A percentile compares a stretch with the other conserved stretches of the same genome.
These are phyloP conservation scores for Cryphonectria radicalis DNA, from an alignment of 2,329 filamentous ascomycete genomes.

Conservation along the genomic window DNA sequence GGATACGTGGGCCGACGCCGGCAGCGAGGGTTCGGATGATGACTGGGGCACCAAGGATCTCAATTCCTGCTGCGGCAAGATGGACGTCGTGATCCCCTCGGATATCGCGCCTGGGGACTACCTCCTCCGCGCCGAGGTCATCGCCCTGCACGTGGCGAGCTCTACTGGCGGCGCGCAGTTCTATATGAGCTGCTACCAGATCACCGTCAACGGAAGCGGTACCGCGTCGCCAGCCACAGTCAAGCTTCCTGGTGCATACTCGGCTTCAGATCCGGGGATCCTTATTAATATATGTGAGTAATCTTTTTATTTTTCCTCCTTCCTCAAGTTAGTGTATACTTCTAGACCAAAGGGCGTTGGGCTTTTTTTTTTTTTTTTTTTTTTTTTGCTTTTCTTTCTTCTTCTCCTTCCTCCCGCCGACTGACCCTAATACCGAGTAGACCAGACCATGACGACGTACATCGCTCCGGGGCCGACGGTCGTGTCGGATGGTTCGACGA, in stretches of 20 bases:
- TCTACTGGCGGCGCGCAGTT: conserved; percentile 41
- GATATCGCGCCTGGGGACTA: conserved; percentile 44
- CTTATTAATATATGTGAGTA: conserved; percentile 48
- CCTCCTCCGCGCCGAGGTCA: conserved; percentile 53
- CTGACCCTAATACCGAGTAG: neutral
- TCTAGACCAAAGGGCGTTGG: neutral
- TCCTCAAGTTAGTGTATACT: neutral
- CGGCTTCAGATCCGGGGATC: conserved; percentile 49
- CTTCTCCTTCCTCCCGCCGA: too few species aligned
- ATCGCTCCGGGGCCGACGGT: conserved; percentile 50
- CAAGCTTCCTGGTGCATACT: conserved; percentile 50
- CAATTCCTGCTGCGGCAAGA: conserved; percentile 46
- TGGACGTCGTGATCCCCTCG: conserved; percentile 43
- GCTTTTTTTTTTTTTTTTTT: fast-evolving
- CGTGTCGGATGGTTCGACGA: conserved; percentile 45
- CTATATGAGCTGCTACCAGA: conserved; percentile 47
- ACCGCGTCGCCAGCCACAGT: conserved; percentile 39
- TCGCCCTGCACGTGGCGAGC: conserved; percentile 51
- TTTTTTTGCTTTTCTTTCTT: too few species aligned
- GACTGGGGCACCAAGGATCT: conserved; percentile 51
- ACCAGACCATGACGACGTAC: conserved; percentile 46
- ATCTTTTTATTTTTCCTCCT: neutral
- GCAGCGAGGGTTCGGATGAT: conserved; percentile 46
- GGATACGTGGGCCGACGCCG: conserved; percentile 45
- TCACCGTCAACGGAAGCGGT: conserved; percentile 38